These are phyloP conservation scores for Sphenostylis stenocarpa DNA, from an alignment of 306 rosid genomes.

Conservation along the genomic window DNA sequence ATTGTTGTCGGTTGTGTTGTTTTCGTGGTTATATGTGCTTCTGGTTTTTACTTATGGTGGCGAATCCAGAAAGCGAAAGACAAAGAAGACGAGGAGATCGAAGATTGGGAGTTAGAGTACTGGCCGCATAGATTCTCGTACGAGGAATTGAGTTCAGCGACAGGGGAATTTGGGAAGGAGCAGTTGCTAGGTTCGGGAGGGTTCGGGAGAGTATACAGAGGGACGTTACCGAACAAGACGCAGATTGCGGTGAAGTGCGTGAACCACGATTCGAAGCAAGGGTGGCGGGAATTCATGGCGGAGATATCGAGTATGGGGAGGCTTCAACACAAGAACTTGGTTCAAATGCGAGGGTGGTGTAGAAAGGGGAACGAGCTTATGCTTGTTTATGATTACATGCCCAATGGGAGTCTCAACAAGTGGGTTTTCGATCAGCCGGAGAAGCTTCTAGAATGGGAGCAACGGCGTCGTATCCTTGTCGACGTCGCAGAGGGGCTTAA, in stretches of 20 bases:
- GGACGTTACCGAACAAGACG: constrained; percentile 51
- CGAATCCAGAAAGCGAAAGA: constrained; percentile 38
- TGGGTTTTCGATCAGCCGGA: constrained; percentile 68
- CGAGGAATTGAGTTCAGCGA: constrained; percentile 67
- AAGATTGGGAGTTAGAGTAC: constrained; percentile 87
- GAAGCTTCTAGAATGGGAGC: constrained; percentile 53
- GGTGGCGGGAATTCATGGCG: constrained; percentile 90
- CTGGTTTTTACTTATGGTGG: constrained; percentile 49
- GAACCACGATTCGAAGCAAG: constrained; percentile 90
- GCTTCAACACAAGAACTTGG: constrained; percentile 83
- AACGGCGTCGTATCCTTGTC: constrained; percentile 61
- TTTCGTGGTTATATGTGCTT: constrained; percentile 34
- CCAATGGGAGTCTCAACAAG: constrained; percentile 77
- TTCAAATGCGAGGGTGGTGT: constrained; percentile 96
- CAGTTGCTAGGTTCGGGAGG: constrained; percentile 76
- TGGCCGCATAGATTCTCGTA: constrained; percentile 89
- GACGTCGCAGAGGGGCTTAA: constrained; percentile 87
- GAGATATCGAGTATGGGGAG: constrained; percentile 95
- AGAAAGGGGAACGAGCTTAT: constrained; percentile 64
- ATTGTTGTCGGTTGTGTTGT: constrained; percentile 47
- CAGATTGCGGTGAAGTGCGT: constrained; percentile 87
- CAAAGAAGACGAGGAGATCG: constrained; percentile 68
- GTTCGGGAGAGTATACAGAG: constrained; percentile 81
- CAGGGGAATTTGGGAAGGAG: constrained; percentile 49
- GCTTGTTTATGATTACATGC: constrained; percentile 92